phyloP scores from a whole-genome alignment of 257 asterid genomes.

The Striga asiatica region DNA sequence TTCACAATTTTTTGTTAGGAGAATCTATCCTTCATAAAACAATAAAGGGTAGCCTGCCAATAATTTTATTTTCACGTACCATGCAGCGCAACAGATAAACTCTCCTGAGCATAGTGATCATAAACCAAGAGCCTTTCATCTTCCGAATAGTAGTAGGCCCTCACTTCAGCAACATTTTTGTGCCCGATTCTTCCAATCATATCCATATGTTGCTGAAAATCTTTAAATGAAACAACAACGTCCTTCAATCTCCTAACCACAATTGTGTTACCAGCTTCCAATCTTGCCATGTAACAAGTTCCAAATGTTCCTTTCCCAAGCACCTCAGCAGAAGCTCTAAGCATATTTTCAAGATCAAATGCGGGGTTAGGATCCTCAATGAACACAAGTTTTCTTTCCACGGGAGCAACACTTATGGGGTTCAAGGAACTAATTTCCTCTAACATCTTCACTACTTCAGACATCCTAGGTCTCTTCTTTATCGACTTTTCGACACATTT shows the following conservation, averaged over 20 bases:
- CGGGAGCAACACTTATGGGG: not conserved
- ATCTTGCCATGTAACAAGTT: conserved; percentile 1
- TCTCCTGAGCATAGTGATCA: not conserved
- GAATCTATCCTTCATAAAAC: no score
- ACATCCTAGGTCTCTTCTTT: conserved; percentile 21
- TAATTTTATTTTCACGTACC: not conserved
- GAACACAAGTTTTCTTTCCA: not conserved
- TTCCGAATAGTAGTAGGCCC: conserved; percentile 16
- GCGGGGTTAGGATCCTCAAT: not conserved
- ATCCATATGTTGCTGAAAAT: conserved; percentile 16
- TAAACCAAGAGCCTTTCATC: conserved; percentile 18
- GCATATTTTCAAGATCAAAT: conserved; percentile 16
- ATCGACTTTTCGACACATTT: conserved; percentile 17
- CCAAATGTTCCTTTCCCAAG: conserved; percentile 26
- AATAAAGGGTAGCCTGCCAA: no score
- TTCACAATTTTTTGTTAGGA: no score
- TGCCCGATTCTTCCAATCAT: conserved; percentile 19
- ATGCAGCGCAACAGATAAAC: not conserved
- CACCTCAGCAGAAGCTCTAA: conserved; percentile 14
- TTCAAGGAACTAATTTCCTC: not conserved
- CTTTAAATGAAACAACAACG: not conserved
- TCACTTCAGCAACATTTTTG: conserved; percentile 14
- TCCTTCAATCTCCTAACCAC: conserved; percentile 21
- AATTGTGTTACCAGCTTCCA: not conserved
- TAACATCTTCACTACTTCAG: conserved; percentile 19